Conservation (phyloP, 305 asterid species). For the Coffea humblotiana region DNA sequence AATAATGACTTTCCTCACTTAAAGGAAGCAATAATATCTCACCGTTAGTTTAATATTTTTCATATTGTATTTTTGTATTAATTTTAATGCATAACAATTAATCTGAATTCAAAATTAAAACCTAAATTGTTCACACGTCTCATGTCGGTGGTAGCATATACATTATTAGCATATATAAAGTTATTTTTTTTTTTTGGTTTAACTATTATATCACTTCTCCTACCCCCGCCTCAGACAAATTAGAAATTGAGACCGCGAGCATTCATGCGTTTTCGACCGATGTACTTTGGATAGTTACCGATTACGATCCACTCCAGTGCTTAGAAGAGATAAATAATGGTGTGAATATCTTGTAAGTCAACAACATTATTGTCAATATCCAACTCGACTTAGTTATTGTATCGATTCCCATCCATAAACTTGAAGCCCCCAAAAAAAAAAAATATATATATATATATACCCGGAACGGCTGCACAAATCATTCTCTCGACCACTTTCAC, state of each 20-base stretch:
- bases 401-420: not conserved
- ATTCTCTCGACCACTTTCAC: not conserved
- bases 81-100: too few species aligned
- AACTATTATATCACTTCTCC: not conserved
- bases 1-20: not conserved
- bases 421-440: not conserved
- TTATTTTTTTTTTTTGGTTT: too few species aligned
- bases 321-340: not conserved
- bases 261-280: not conserved
- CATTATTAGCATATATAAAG: too few species aligned
- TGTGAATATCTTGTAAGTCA: not conserved
- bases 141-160: too few species aligned
- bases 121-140: too few species aligned
- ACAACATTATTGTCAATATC: not conserved
- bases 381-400: too few species aligned
- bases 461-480: not conserved
- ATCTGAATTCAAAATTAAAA: too few species aligned
- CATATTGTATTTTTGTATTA: not conserved
- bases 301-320: not conserved
- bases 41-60: not conserved
- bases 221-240: not conserved
- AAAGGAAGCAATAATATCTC: too few species aligned
- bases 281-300: not conserved
- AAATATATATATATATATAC: not conserved
- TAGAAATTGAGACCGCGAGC: not conserved